phyloP scores from a whole-genome alignment of 208 protist genomes.

The Trypanosoma congolense region DNA sequence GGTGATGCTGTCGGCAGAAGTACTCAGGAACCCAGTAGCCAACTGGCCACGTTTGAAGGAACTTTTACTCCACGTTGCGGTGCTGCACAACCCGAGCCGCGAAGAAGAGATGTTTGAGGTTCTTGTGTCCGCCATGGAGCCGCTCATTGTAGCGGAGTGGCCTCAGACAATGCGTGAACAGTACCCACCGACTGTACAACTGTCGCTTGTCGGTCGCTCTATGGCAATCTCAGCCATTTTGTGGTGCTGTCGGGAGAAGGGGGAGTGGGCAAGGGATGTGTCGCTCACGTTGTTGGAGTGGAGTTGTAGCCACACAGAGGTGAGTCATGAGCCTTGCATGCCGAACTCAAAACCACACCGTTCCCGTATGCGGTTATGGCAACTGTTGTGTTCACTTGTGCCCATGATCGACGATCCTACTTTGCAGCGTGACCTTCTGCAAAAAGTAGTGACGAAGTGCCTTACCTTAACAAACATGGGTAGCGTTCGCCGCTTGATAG shows the following conservation, averaged over 20 bases:
- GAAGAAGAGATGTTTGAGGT: slow-evolving; percentile 80
- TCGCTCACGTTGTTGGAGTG: slow-evolving; percentile 57
- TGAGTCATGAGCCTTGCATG: slow-evolving; percentile 83
- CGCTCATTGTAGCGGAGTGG: slow-evolving; percentile 44
- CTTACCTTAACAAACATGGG: slow-evolving; percentile 81
- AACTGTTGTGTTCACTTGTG: slow-evolving; percentile 72
- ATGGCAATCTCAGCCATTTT: slow-evolving; percentile 65
- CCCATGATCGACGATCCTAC: slow-evolving; percentile 32
- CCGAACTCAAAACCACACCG: slow-evolving; percentile 87
- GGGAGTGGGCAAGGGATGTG: slow-evolving; percentile 30
- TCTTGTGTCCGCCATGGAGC: slow-evolving; percentile 69
- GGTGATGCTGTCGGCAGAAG: slow-evolving; percentile 43
- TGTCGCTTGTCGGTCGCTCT: slow-evolving; percentile 64
- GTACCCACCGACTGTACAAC: slow-evolving; percentile 74
- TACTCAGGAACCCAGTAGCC: slow-evolving; percentile 38
- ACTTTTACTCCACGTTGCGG: slow-evolving; percentile 54
- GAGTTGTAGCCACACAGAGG: slow-evolving; percentile 45
- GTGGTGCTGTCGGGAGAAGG: slow-evolving; percentile 38
- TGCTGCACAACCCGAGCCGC: slow-evolving; percentile 66
- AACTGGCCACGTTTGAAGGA: slow-evolving; percentile 44
- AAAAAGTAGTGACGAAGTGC: slow-evolving; percentile 36
- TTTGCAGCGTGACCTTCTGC: slow-evolving; percentile 34
- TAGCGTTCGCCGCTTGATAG: slow-evolving; percentile 85
- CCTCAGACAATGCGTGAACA: slow-evolving; percentile 39
- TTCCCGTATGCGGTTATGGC: slow-evolving; percentile 81